These are phyloP conservation scores for Phalaenopsis aphrodite DNA, from an alignment of 106 monocot species.

Conservation along the genomic window DNA sequence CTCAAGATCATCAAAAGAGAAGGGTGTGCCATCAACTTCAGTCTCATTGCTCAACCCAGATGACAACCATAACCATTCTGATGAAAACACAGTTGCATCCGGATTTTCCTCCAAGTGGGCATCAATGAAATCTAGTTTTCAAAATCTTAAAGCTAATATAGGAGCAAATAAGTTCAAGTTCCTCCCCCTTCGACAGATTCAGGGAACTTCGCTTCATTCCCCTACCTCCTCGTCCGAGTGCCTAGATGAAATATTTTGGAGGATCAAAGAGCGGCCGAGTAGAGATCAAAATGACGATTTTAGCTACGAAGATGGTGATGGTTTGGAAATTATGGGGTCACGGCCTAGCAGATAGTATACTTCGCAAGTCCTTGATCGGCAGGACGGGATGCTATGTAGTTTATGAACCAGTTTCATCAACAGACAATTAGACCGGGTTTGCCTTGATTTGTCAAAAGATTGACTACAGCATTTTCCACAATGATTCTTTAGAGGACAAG, in stretches of 20 bases:
- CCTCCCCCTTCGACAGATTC: constrained; percentile 48
- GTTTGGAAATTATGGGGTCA: not conserved
- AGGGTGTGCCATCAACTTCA: constrained; percentile 35
- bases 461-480: too few relatives aligned
- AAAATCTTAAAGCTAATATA: constrained; percentile 67
- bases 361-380: not conserved
- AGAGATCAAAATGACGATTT: constrained; percentile 13
- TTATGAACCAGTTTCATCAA: too few relatives aligned
- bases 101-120: constrained; percentile 65
- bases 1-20: constrained; percentile 22
- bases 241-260: constrained; percentile 89
- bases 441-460: not conserved
- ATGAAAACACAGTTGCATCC: constrained; percentile 3
- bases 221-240: constrained; percentile 56
- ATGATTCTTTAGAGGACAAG: not conserved
- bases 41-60: constrained; percentile 54
- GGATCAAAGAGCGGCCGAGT: constrained; percentile 45
- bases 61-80: constrained; percentile 22
- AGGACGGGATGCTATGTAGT: too few relatives aligned
- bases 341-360: not conserved
- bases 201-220: constrained; percentile 19
- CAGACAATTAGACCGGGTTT: not conserved
- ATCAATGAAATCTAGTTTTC: constrained; percentile 72
- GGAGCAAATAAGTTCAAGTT: constrained; percentile 47
- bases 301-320: constrained; percentile 24